A percentile compares a stretch with the other conserved stretches of the same genome.
These are phyloP conservation scores for Fusarium piperis DNA, from an alignment of 2,329 filamentous ascomycete species.

Conservation along the genomic window DNA sequence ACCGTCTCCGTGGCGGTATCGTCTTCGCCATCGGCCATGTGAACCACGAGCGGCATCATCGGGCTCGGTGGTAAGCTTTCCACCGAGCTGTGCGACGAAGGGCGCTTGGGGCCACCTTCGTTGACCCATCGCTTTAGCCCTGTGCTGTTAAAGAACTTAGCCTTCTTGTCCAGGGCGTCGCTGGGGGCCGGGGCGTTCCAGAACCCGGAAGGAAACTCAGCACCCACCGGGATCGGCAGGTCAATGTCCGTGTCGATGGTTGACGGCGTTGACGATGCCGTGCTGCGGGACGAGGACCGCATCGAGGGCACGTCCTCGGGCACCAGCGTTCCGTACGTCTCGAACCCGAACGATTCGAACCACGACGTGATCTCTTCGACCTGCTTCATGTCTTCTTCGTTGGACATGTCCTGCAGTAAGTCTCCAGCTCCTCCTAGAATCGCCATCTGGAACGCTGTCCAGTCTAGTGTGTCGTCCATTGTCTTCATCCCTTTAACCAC, in stretches of 20 bases:
- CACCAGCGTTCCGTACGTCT: constrained; percentile 53
- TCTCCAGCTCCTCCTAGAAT: constrained; percentile 67
- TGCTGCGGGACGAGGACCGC: constrained; percentile 38
- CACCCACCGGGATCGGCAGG: constrained; percentile 50
- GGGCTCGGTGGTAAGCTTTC: constrained; percentile 60
- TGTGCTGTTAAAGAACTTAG: constrained; percentile 46
- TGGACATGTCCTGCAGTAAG: constrained; percentile 55
- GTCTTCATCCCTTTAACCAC: constrained; percentile 49
- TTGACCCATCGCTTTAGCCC: constrained; percentile 50
- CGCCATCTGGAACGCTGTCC: constrained; percentile 73
- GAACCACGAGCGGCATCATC: constrained; percentile 58
- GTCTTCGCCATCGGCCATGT: constrained; percentile 49
- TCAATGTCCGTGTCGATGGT: constrained; percentile 47
- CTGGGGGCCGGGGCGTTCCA: constrained; percentile 44
- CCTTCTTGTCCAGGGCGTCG: constrained; percentile 39
- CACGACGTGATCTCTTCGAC: constrained; percentile 58
- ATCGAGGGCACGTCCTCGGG: constrained; percentile 33
- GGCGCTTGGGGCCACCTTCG: constrained; percentile 47
- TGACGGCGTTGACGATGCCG: constrained; percentile 41
- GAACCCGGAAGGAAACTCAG: constrained; percentile 48
- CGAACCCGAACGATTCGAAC: constrained; percentile 62
- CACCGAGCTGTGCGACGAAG: constrained; percentile 39
- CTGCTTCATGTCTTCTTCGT: constrained; percentile 56
- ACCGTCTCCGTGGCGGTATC: constrained; percentile 45
- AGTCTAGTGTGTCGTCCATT: constrained; percentile 64